Percentiles rank a stretch among this genome's conserved stretches.
These are phyloP conservation scores for Penicillium sp. DNA, from an alignment of 2,329 filamentous ascomycete species.

Conservation along the genomic window DNA sequence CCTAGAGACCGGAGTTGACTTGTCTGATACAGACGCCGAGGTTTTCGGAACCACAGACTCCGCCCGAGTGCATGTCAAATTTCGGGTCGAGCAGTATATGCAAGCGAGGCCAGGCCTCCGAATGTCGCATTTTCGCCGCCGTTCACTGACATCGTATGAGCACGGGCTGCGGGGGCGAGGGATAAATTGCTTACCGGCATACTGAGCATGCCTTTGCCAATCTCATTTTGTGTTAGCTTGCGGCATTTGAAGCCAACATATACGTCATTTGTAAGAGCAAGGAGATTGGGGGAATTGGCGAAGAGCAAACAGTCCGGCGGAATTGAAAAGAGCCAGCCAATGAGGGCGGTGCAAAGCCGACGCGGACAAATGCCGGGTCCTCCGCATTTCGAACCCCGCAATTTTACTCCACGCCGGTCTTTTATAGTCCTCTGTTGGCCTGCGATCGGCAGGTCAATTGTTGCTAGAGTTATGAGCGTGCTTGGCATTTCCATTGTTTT, in stretches of 20 bases:
- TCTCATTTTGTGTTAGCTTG: not conserved
- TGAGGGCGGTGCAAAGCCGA: slow-evolving; percentile 2
- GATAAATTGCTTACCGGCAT: slow-evolving; percentile 1
- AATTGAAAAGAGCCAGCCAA: slow-evolving; percentile 1
- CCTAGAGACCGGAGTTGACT: not conserved
- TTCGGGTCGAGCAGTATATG: slow-evolving; percentile 9
- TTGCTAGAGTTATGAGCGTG: not conserved
- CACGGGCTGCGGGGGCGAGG: not conserved
- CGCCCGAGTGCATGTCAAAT: slow-evolving; percentile 3
- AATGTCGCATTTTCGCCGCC: slow-evolving; percentile 16
- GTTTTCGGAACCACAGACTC: not conserved
- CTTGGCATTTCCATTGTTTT: not conserved
- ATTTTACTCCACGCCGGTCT: not conserved
- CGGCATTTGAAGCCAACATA: not conserved
- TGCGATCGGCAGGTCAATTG: not conserved
- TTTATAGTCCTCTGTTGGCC: slow-evolving; percentile 1
- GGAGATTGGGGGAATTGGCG: not conserved
- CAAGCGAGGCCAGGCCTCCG: slow-evolving; percentile 11
- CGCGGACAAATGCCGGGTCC: slow-evolving; percentile 7
- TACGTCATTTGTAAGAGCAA: not conserved
- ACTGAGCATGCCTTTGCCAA: slow-evolving; percentile 4
- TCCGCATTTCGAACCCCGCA: slow-evolving; percentile 6
- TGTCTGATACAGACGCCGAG: not conserved
- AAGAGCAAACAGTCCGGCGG: not conserved
- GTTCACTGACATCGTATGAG: slow-evolving; percentile 6